Evolutionary conservation across 768 basidiomycete species (phyloP).

Genomic region (Antrodiella citrinella): DNA sequence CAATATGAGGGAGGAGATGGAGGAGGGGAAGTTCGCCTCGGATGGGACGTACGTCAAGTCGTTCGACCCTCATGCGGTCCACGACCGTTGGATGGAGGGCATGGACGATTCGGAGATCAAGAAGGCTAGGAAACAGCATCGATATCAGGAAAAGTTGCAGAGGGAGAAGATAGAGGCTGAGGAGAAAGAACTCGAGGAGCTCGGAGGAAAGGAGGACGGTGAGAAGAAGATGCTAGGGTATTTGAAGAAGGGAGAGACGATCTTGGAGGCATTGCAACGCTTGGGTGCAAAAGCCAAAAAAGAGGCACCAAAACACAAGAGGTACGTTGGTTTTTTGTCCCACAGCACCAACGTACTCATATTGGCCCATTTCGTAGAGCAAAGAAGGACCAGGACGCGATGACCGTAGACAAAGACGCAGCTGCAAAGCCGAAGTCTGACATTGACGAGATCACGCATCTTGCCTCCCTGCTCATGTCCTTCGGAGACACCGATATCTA

Average conservation of each 20-base stretch:
- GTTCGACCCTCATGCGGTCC: conserved; percentile 83
- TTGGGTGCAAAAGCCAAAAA: conserved; percentile 66
- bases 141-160: conserved; percentile 66
- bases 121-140: conserved; percentile 67
- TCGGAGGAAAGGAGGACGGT: conserved; percentile 55
- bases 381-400: conserved; percentile 23
- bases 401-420: conserved; percentile 37
- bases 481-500: conserved; percentile 84
- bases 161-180: conserved; percentile 62
- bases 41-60: conserved; percentile 85
- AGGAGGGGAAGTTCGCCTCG: conserved; percentile 93
- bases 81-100: conserved; percentile 96
- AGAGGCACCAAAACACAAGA: conserved; percentile 14
- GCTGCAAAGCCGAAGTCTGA: conserved; percentile 26
- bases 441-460: conserved; percentile 76
- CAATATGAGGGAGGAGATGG: conserved; percentile 99
- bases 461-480: conserved; percentile 83
- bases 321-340: conserved; percentile 10
- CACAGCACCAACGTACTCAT: conserved; percentile 4
- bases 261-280: conserved; percentile 82
- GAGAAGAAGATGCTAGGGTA: conserved; percentile 62
- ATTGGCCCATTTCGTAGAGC: conserved; percentile 23
- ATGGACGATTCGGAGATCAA: conserved; percentile 81
- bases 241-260: conserved; percentile 86
- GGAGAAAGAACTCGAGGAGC: conserved; percentile 62